A percentile compares a stretch with the other conserved stretches of the same genome.
phyloP scores from a whole-genome alignment of 2,329 filamentous ascomycete species.

The Cordyceps cateniannulata region DNA sequence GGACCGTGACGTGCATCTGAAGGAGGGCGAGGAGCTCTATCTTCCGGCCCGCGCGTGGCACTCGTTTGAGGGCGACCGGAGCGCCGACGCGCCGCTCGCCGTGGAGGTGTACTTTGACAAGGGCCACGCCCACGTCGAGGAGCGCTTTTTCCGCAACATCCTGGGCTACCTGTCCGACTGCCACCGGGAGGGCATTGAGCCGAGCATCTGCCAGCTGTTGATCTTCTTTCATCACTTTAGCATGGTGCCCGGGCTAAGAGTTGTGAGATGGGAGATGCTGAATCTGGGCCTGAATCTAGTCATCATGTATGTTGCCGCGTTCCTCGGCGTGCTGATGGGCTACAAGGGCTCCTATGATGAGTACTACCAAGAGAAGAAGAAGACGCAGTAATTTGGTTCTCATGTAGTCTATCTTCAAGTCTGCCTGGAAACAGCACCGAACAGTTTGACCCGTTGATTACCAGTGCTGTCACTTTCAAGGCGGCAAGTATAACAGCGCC shows the following conservation, averaged over 20 bases:
- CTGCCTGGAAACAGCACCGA: neutral
- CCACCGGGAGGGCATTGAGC: slow-evolving; percentile 8
- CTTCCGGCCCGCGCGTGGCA: slow-evolving; percentile 13
- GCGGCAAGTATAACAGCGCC: neutral
- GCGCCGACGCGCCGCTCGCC: slow-evolving; percentile 5
- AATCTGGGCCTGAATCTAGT: slow-evolving; percentile 13
- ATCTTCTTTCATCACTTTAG: slow-evolving; percentile 16
- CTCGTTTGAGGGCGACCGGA: slow-evolving; percentile 16
- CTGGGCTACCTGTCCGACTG: slow-evolving; percentile 20
- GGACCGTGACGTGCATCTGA: slow-evolving; percentile 8
- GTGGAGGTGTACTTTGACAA: slow-evolving; percentile 13
- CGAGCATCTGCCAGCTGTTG: slow-evolving; percentile 19
- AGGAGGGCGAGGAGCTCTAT: slow-evolving; percentile 1
- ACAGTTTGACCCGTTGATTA: neutral
- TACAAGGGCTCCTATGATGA: slow-evolving; percentile 14
- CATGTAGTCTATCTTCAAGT: neutral
- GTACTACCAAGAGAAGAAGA: slow-evolving; percentile 11
- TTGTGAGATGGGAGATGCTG: slow-evolving; percentile 2
- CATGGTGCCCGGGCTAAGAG: slow-evolving; percentile 14
- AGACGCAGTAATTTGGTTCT: neutral
- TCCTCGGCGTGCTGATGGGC: slow-evolving; percentile 13
- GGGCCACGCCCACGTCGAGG: slow-evolving; percentile 16
- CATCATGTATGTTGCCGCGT: slow-evolving; percentile 11
- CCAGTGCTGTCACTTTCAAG: neutral
- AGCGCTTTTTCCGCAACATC: slow-evolving; percentile 20